These are phyloP conservation scores for Amaranthus cruentus DNA, from an alignment of 148 eudicot species.

Conservation along the genomic window DNA sequence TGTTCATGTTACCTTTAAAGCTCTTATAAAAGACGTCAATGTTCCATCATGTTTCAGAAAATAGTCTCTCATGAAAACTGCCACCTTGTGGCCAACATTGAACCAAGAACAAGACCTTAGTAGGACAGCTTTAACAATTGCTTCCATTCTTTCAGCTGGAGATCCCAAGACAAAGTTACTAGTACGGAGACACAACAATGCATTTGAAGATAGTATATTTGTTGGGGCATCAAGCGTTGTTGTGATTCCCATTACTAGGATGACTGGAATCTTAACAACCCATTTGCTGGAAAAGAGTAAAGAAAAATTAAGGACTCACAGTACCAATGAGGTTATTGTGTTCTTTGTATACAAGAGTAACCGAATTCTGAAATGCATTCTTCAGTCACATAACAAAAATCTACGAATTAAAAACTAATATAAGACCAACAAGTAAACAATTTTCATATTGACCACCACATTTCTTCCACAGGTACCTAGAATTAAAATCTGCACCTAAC, in stretches of 20 bases:
- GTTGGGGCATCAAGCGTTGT: slow-evolving; percentile 66
- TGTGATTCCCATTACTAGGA: slow-evolving; percentile 79
- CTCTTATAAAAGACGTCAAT: slow-evolving; percentile 67
- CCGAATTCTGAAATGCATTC: neutral
- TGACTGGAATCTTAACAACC: slow-evolving; percentile 73
- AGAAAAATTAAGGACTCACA: neutral
- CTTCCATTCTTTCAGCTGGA: slow-evolving; percentile 83
- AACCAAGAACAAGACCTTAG: slow-evolving; percentile 58
- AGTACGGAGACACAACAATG: slow-evolving; percentile 44
- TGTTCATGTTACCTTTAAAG: slow-evolving; percentile 55
- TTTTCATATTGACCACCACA: neutral
- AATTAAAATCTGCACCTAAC: neutral
- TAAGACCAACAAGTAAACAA: neutral
- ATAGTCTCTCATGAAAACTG: slow-evolving; percentile 73
- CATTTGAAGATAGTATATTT: slow-evolving; percentile 52
- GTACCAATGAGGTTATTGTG: neutral
- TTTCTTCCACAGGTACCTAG: neutral
- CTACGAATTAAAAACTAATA: neutral
- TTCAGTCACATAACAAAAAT: neutral
- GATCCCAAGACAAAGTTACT: slow-evolving; percentile 58
- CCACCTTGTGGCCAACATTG: slow-evolving; percentile 64
- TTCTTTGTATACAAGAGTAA: neutral
- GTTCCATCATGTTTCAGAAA: slow-evolving; percentile 85
- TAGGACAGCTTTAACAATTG: slow-evolving; percentile 67
- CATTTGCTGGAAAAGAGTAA: slow-evolving; percentile 67